These are phyloP conservation scores for Spirogloea muscicola DNA, from an alignment of 139 green algal species.

Conservation along the genomic window DNA sequence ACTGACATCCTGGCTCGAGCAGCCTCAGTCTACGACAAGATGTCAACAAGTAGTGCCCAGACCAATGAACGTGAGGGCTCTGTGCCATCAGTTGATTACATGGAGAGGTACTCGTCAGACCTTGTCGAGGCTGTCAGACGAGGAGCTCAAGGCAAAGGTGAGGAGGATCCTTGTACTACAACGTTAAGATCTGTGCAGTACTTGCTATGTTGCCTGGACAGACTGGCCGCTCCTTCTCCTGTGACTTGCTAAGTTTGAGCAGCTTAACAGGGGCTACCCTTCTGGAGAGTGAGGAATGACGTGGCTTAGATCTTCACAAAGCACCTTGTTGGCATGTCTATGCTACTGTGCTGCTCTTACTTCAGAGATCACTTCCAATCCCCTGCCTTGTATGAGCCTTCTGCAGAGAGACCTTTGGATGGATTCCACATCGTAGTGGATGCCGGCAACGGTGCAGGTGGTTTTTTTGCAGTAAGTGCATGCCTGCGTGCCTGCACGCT, in stretches of 20 bases:
- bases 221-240: too few relatives aligned
- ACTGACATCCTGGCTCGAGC: conserved; percentile 64
- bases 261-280: too few relatives aligned
- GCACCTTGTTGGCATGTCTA: too few relatives aligned
- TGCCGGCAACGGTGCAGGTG: conserved; percentile 80
- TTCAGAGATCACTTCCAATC: too few relatives aligned
- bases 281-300: too few relatives aligned
- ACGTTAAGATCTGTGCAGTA: background rate
- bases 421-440: conserved; percentile 61
- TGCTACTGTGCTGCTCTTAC: too few relatives aligned
- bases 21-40: conserved; percentile 29
- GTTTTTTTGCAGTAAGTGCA: conserved; percentile 71
- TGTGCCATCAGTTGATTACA: conserved; percentile 47
- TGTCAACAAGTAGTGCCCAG: background rate
- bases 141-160: conserved; percentile 15
- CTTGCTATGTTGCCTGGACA: too few relatives aligned
- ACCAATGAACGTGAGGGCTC: conserved; percentile 37
- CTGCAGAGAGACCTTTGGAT: conserved; percentile 38
- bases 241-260: too few relatives aligned
- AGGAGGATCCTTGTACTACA: background rate
- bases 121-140: conserved; percentile 24
- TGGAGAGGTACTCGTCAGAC: conserved; percentile 27
- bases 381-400: too few relatives aligned
- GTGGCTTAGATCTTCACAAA: too few relatives aligned
- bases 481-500: background rate